Evolutionary conservation across 2,329 filamentous ascomycete genomes (phyloP).

Genomic region (Nemania abortiva): DNA sequence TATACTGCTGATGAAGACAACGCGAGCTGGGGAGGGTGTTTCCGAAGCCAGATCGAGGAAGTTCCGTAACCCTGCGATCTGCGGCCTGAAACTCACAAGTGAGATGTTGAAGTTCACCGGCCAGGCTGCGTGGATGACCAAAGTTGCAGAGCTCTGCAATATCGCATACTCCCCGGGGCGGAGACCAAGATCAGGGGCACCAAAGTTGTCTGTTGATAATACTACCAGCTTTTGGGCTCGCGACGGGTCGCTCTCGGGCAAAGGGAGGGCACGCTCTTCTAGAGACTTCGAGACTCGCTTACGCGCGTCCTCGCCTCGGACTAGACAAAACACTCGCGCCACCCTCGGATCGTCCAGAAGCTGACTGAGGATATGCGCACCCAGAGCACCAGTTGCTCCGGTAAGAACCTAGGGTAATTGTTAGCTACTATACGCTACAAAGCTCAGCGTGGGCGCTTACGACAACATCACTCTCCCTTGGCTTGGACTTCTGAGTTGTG

Average conservation of each 20-base stretch:
- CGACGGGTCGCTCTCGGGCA: constrained; percentile 29
- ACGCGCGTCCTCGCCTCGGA: constrained; percentile 45
- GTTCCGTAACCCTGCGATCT: constrained; percentile 58
- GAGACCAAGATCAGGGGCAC: constrained; percentile 56
- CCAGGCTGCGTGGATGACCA: constrained; percentile 62
- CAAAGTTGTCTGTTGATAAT: constrained; percentile 56
- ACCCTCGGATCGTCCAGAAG: constrained; percentile 54
- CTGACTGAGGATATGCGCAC: constrained; percentile 55
- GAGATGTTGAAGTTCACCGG: constrained; percentile 65
- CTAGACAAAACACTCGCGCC: constrained; percentile 54
- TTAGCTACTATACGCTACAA: constrained; percentile 7
- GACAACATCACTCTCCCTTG: constrained; percentile 38
- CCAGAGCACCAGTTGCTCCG: constrained; percentile 59
- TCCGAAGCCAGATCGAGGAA: constrained; percentile 55
- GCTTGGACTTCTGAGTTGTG: constrained; percentile 37
- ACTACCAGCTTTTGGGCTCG: constrained; percentile 51
- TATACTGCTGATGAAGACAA: constrained; percentile 57
- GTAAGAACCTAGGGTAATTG: constrained; percentile 51
- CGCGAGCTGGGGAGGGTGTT: constrained; percentile 50
- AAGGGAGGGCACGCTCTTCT: constrained; percentile 37
- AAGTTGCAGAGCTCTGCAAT: constrained; percentile 52
- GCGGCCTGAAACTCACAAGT: constrained; percentile 58
- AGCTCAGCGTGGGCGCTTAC: constrained; percentile 37
- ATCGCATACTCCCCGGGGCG: constrained; percentile 45
- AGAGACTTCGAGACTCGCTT: constrained; percentile 42